Conservation (phyloP, 2,329 filamentous ascomycete species). For the Fusarium secorum region DNA sequence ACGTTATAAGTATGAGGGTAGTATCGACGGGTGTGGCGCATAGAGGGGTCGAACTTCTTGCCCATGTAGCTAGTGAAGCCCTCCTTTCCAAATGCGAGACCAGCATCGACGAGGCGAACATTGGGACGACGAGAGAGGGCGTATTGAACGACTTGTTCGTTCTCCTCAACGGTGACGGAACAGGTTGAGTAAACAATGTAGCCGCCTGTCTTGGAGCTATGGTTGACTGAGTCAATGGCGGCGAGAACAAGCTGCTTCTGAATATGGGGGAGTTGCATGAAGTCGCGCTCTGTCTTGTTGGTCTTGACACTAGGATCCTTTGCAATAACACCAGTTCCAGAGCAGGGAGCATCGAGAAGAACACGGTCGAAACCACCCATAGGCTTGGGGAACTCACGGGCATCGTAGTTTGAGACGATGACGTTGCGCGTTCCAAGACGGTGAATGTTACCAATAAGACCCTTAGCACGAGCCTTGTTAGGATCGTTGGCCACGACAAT, state of each 20-base stretch:
- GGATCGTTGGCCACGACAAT: conserved; percentile 96
- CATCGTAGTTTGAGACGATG: conserved; percentile 95
- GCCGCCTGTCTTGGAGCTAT: conserved; percentile 88
- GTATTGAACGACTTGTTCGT: conserved; percentile 91
- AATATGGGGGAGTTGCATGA: conserved; percentile 88
- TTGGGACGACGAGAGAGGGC: conserved; percentile 91
- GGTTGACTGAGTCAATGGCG: conserved; percentile 94
- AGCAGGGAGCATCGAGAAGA: conserved; percentile 92
- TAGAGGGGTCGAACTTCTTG: conserved; percentile 86
- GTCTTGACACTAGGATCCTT: conserved; percentile 98
- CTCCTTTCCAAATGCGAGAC: conserved; percentile 87
- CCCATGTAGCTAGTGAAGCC: conserved; percentile 91
- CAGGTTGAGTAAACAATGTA: conserved; percentile 98
- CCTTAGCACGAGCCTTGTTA: conserved; percentile 91
- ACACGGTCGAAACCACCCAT: conserved; percentile 97
- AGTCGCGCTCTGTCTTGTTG: conserved; percentile 96
- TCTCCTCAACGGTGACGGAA: conserved; percentile 90
- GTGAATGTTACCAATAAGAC: conserved; percentile 97
- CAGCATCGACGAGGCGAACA: conserved; percentile 90
- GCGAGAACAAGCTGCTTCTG: conserved; percentile 94
- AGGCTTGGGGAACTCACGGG: conserved; percentile 89
- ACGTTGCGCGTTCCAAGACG: conserved; percentile 92
- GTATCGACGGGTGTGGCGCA: conserved; percentile 84
- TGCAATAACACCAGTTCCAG: conserved; percentile 94
- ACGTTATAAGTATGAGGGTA: conserved; percentile 95